These are phyloP conservation scores for Petasospora fabianii DNA, from an alignment of 1,139 yeast genomes.

Conservation along the genomic window DNA sequence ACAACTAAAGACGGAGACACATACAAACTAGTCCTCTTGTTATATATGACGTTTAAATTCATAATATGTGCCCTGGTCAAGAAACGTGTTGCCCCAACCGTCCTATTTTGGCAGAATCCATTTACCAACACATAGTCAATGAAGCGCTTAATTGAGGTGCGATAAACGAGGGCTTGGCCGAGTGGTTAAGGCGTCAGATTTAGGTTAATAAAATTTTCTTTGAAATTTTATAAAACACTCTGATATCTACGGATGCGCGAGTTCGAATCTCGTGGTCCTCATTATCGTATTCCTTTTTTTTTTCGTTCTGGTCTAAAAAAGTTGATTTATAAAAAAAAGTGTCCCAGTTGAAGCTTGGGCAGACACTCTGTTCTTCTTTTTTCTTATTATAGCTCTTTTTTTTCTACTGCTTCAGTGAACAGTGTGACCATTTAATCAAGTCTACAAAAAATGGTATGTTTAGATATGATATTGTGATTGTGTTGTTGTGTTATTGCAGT, in stretches of 20 bases:
- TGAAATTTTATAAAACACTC: conserved; percentile 20
- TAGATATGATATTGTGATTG: background rate
- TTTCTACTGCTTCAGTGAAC: no score
- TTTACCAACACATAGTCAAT: background rate
- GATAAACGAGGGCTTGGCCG: conserved; percentile 38
- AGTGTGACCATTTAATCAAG: no score
- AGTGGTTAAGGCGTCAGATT: conserved; percentile 46
- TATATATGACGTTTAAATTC: background rate
- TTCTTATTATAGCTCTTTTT: no score
- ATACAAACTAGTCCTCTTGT: background rate
- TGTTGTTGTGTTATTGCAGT: background rate
- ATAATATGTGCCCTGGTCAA: background rate
- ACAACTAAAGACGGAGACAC: background rate
- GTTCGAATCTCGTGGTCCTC: conserved; percentile 37
- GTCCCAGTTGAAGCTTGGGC: no score
- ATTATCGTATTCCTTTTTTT: conserved; percentile 19
- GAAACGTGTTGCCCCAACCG: background rate
- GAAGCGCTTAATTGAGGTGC: background rate
- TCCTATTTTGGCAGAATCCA: background rate
- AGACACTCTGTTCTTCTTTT: no score
- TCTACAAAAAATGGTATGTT: conserved; percentile 1
- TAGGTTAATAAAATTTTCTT: conserved; percentile 30
- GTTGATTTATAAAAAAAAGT: background rate
- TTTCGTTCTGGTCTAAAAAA: background rate
- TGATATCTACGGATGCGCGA: conserved; percentile 37